phyloP scores from a whole-genome alignment of 1,139 yeast genomes.

The Citeromyces hawaiiensis region DNA sequence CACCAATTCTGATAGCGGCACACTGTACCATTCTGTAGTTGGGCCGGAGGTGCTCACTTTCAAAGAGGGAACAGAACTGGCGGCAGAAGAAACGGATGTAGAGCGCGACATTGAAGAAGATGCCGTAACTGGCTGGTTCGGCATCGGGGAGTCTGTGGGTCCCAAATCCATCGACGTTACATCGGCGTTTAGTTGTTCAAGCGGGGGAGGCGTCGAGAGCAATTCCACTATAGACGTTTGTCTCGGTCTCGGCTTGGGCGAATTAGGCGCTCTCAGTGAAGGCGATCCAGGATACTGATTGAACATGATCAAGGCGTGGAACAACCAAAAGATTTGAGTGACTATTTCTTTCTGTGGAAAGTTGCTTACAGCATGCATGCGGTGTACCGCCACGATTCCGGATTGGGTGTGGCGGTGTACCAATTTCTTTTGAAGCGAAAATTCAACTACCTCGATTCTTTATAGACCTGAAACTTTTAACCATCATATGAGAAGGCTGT shows the following conservation, averaged over 20 bases:
- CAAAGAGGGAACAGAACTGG: constrained; percentile 4
- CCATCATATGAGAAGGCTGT: too few relatives aligned
- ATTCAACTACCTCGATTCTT: too few relatives aligned
- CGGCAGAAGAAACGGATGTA: constrained; percentile 15
- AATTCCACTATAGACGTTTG: constrained; percentile 75
- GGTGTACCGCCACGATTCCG: too few relatives aligned
- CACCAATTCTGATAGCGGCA: constrained; percentile 58
- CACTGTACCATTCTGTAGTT: constrained; percentile 57
- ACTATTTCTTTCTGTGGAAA: too few relatives aligned
- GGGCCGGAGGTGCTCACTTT: constrained; percentile 10
- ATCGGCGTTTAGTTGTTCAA: constrained; percentile 16
- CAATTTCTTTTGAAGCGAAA: too few relatives aligned
- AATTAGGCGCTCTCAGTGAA: constrained; percentile 20
- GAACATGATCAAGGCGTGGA: not conserved
- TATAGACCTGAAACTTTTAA: too few relatives aligned
- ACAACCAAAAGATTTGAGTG: not conserved
- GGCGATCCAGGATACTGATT: constrained; percentile 20
- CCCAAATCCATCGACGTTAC: constrained; percentile 9
- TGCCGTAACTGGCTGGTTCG: not conserved
- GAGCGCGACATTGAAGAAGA: constrained; percentile 13
- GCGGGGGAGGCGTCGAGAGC: constrained; percentile 74
- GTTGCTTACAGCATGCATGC: too few relatives aligned
- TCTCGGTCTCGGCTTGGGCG: constrained; percentile 23
- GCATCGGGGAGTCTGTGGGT: constrained; percentile 5
- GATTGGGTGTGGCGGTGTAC: too few relatives aligned